These are phyloP conservation scores for Pelargonium nanum DNA, from an alignment of 345 rosid species.

Conservation along the genomic window DNA sequence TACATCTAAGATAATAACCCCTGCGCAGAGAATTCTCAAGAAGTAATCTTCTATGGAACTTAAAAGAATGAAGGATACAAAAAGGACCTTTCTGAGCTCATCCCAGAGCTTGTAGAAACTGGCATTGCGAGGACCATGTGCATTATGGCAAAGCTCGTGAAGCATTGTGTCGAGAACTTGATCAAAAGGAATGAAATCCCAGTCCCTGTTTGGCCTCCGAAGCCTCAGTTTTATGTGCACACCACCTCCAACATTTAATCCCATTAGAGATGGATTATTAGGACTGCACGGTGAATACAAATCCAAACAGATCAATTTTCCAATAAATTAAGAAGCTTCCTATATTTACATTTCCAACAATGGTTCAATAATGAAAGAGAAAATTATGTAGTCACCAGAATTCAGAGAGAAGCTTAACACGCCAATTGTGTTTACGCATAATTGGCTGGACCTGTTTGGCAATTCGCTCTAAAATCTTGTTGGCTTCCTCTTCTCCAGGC, in stretches of 20 bases:
- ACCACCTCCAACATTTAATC: conserved; percentile 67
- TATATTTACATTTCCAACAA: neutral
- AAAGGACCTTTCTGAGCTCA: conserved; percentile 60
- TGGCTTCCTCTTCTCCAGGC: conserved; percentile 59
- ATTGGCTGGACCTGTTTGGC: conserved; percentile 59
- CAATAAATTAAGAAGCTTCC: neutral
- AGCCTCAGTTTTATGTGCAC: conserved; percentile 70
- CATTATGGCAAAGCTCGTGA: conserved; percentile 91
- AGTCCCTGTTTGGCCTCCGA: conserved; percentile 52
- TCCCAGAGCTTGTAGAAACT: conserved; percentile 89
- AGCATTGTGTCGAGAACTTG: conserved; percentile 87
- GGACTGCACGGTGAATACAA: conserved; percentile 35
- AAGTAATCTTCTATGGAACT: neutral
- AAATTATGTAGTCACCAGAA: conserved; percentile 19
- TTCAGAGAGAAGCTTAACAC: conserved; percentile 42
- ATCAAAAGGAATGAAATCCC: conserved; percentile 54
- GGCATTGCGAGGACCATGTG: conserved; percentile 76
- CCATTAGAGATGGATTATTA: conserved; percentile 53
- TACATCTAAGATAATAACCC: neutral
- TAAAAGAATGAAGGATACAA: neutral
- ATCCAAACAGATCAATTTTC: neutral
- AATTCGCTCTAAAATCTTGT: conserved; percentile 45
- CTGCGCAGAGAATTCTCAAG: too few relatives aligned
- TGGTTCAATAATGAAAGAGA: neutral
- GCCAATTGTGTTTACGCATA: conserved; percentile 46